Base-by-base conservation (phyloP, 441 rosid species). In the Sinapis alba region DNA sequence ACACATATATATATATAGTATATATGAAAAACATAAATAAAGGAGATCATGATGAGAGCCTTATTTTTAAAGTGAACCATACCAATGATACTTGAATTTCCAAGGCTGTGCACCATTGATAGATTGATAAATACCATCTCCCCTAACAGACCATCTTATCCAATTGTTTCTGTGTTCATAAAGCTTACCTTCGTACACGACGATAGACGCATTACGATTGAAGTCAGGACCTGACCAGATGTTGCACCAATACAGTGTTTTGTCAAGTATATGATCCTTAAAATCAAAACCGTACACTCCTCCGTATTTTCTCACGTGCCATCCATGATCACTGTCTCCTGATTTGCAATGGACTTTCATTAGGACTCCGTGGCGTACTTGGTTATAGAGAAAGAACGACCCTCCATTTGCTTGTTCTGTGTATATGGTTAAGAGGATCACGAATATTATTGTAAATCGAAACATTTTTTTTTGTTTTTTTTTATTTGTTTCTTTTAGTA, bases 341-440 rank as follows among this genome's bases (percentile, higher is more conserved):
- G 80, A 76, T 70, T 45, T 77, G 62, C 76, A 77, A 43, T 47
- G 43, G 0, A 71, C 11, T 56, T 58, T 65, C 7, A 65, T 5
- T 1, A 30, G 6, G 10, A 18, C 7, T 8, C 19, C n/a, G 2
- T 12, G 1, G 1, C 13, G 7, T 8, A 73, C 11, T 3, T 75
- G 19, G 74, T 75, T 69, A 4, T 62, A 75, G 4, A 75, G 30
- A 27, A 62, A 38, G 7, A 69, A 18, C 38, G 74, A 62, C 8
- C 65, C 74, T 62, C 79, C 69, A 13, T 1, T 20, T 7, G 38
- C 69, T 27, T 69, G 24, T 62, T 62, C 19, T 3, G 58, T 20
- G 50, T 19, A 19, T 62, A 69, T 15, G 28, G 59, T 5, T 1
- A 62, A 19, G 13, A 75, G 36, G 0, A 69, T 69, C 26, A 75